Evolutionary conservation across 2,329 filamentous ascomycete genomes (phyloP), one percentile per base, ranked within the genome.

Genomic region (Thermoascus crustaceus): DNA sequence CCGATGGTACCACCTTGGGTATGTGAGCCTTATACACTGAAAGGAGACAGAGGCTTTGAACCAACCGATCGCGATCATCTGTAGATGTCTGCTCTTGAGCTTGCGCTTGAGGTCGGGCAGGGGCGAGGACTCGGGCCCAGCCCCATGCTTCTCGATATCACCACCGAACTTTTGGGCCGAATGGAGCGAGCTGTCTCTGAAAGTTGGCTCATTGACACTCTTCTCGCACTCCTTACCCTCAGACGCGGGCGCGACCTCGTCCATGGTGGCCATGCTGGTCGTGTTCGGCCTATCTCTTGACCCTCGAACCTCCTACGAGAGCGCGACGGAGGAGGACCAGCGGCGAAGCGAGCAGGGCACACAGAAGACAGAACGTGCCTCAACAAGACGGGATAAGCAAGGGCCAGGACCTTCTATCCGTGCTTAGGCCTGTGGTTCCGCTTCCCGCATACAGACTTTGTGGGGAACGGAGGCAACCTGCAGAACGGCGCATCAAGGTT

Each of bases 21-120:
- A n/a, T n/a, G n/a, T n/a, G n/a, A n/a, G n/a, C n/a, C n/a, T n/a
- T n/a, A n/a, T 14, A 32, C 13, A 13, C 17, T 10, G 19, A 22
- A 10, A 32, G 19, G 29, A n/a, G n/a, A n/a, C n/a, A n/a, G n/a
- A n/a, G n/a, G n/a, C n/a, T 19, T 32, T 32, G 17, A 18, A 88
- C 35, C 83, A 84, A 54, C 87, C 88, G 49, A 96, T 94, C 17
- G 91, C 91, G 69, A 96, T 96, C 89, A 96, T 96, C 67, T 96
- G 89, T 57, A 96, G 58, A 68, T 98, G 91, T 31, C 87, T 72
- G 17, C 80, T 82, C 66, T 93, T 93, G 50, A 94, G 64, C 64
- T 80, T 83, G 53, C 87, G 73, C 40, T 84, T 78, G 40, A 96
- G 72, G 35, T 63, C 55, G 2, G 60, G 57, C 42, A 80, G 47